Base-by-base conservation (phyloP, 1,284 basidiomycete species). In the Cerrena zonata region DNA sequence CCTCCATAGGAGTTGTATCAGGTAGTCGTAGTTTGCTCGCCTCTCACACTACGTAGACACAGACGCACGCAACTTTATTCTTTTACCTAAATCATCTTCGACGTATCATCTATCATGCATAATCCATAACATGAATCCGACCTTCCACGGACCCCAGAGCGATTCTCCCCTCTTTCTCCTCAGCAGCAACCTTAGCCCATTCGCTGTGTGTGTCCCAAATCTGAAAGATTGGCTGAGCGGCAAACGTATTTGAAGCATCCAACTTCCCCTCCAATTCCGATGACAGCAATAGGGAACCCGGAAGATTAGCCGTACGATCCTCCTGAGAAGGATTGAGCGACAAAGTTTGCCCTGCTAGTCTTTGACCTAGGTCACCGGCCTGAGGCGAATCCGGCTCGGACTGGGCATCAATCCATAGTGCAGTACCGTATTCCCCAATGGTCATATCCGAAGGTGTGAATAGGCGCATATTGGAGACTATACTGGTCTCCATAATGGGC, bases 341-440 rank as follows among this genome's bases (percentile, higher is more conserved):
- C 27, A 74, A 58, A 34, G 75, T 50, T 59, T 59, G 43, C 10
- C 75, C 79, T 0, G 79, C 82, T 26, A 84, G 61, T 36, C 82
- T 71, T 62, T 86, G 83, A 0, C 82, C 81, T 10, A 62, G 68
- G 45, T 78, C 76, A 26, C 69, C 71, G 22, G 71, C 71, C 53
- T 64, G 71, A 18, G 57, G 56, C 21, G 54, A 53, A 5, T 65
- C 66, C 51, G 69, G 70, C 48, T 77, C 76, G 0, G 77, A 74
- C 45, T 83, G 77, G 47, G 71, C 79, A 56, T 86, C 84, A 34
- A 83, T 66, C 78, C 82, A 86, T 13, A 86, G 56, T 3, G 77
- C 77, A 2, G 80, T 83, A 2, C 84, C 84, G 56, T 77, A 75
- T n/a, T 61, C 64, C 0, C 82, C 83, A 15, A 86, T 56, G 0